Evolutionary conservation across 768 basidiomycete genomes (phyloP).

Genomic region (Leccinum longicurvipes): DNA sequence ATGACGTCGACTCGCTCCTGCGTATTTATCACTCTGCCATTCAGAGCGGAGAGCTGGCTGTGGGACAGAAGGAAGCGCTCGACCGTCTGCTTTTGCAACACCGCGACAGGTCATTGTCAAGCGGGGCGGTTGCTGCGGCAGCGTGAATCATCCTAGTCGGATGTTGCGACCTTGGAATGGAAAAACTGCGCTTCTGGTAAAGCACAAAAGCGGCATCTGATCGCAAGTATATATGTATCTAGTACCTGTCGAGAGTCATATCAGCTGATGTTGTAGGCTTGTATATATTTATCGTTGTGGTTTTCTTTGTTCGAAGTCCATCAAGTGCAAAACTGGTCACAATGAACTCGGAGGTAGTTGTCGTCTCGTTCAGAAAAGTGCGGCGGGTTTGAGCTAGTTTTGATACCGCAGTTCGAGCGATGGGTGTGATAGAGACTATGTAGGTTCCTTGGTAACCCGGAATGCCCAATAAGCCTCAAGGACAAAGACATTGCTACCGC

Average conservation of each 20-base stretch:
- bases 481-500: neutral
- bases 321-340: neutral
- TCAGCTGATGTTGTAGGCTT: slow-evolving; percentile 2
- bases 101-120: slow-evolving; percentile 37
- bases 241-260: slow-evolving; percentile 7
- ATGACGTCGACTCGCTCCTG: slow-evolving; percentile 95
- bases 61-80: slow-evolving; percentile 91
- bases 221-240: slow-evolving; percentile 14
- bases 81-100: slow-evolving; percentile 84
- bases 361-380: neutral
- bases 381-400: neutral
- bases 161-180: neutral
- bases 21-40: slow-evolving; percentile 96
- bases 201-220: slow-evolving; percentile 20
- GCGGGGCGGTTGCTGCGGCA: neutral
- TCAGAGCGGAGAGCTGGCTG: slow-evolving; percentile 84
- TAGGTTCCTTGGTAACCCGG: no score
- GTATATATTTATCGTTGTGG: neutral
- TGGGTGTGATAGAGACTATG: neutral
- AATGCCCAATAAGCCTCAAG: neutral
- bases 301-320: neutral
- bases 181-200: neutral
- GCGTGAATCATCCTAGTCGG: slow-evolving; percentile 3
- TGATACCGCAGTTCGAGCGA: neutral
- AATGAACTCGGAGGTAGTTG: neutral